Base-by-base conservation (phyloP, 2,329 filamentous ascomycete genomes). In the Penicillium sp. region DNA sequence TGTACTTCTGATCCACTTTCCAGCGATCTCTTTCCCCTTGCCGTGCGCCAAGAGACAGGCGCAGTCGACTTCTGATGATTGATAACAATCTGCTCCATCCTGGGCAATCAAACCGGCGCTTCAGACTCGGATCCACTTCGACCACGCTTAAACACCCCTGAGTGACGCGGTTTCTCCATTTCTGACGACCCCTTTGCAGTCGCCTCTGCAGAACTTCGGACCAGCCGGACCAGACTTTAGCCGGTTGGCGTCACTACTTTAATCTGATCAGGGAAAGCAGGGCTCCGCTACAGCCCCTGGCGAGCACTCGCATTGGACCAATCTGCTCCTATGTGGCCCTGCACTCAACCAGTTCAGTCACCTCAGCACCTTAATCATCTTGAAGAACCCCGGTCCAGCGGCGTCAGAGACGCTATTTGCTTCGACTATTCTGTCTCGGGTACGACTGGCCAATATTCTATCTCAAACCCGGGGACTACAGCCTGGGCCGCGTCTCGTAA, bases 181-280 rank as follows among this genome's bases (percentile, higher is more conserved):
- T 36, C 33, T 36, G 25, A 40, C 27, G 16, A 13, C 11, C 16
- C 33, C 27, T 7, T 29, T 11, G 11, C 9, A 4, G n/a, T 31
- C 30, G 28, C 16, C 21, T 37, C 25, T 37, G 43, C 43, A 46
- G 43, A 43, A 43, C 43, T 18, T 20, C 29, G 32, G 27, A 31
- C 20, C 17, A 37, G 31, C 20, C 46, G 46, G 46, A 21, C 20
- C 3, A 41, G 18, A 34, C 13, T 43, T 46, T 49, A 49, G 10
- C 46, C 46, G 46, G 16, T n/a, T 13, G 15, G 10, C 25, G 17
- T n/a, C 27, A 23, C 20, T 10, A 9, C 26, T 40, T 32, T 17
- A 11, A 15, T 7, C 29, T 38, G 23, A 34, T 21, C 35, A 26
- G n/a, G 34, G 10, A n/a, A 1, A 4, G 10, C 13, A 14, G 13